These are phyloP conservation scores for Yamadazyma kanchanaburiensis DNA, from an alignment of 1,139 yeast species.

Conservation along the genomic window DNA sequence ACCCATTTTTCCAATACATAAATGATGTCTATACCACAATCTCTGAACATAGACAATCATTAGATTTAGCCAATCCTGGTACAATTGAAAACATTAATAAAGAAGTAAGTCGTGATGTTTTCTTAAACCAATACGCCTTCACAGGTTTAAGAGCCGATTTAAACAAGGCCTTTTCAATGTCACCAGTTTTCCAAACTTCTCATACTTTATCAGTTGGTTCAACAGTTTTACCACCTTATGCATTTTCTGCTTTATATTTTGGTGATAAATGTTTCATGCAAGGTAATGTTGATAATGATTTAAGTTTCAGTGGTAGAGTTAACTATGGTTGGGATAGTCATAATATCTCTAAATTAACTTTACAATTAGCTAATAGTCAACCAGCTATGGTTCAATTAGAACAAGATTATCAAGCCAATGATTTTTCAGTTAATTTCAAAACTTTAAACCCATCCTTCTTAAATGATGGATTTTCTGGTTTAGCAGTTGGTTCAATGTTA, in stretches of 20 bases:
- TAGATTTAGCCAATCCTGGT: slow-evolving; percentile 89
- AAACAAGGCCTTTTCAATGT: slow-evolving; percentile 85
- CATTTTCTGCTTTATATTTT: slow-evolving; percentile 87
- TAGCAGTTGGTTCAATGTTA: slow-evolving; percentile 84
- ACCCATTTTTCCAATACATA: slow-evolving; percentile 78
- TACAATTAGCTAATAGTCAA: slow-evolving; percentile 86
- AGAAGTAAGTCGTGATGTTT: slow-evolving; percentile 92
- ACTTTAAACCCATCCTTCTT: slow-evolving; percentile 84
- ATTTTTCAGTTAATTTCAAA: slow-evolving; percentile 85
- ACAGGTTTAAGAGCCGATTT: slow-evolving; percentile 97
- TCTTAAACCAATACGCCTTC: slow-evolving; percentile 85
- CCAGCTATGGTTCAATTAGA: slow-evolving; percentile 95
- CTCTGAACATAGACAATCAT: slow-evolving; percentile 73
- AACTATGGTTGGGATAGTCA: slow-evolving; percentile 89
- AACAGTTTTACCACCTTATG: slow-evolving; percentile 83
- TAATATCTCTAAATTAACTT: slow-evolving; percentile 78
- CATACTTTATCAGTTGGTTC: slow-evolving; percentile 93
- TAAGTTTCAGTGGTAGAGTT: slow-evolving; percentile 81
- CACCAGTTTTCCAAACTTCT: slow-evolving; percentile 96
- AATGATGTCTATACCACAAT: slow-evolving; percentile 74
- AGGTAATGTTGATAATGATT: slow-evolving; percentile 88
- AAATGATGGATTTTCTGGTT: slow-evolving; percentile 70
- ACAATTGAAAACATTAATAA: slow-evolving; percentile 90
- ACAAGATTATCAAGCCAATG: slow-evolving; percentile 90
- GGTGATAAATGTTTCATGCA: slow-evolving; percentile 83